Conservation (phyloP, 2,329 filamentous ascomycete genomes). For the Beauveria medogensis region DNA sequence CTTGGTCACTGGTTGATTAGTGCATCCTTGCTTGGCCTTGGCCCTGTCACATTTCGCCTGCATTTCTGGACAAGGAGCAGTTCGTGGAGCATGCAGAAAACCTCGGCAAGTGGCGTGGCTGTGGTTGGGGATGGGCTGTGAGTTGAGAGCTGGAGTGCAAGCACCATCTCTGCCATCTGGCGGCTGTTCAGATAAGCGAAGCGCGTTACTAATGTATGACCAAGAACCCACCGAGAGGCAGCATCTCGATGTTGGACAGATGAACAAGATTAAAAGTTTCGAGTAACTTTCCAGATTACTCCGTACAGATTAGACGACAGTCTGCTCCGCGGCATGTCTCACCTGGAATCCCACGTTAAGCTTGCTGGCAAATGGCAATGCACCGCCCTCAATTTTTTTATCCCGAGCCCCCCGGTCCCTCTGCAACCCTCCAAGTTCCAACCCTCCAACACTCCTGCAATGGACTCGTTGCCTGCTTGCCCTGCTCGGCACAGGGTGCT, state of each 20-base stretch:
- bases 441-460: background rate
- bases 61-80: background rate
- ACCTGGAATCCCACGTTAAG: background rate
- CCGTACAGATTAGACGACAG: too few species aligned
- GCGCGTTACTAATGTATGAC: background rate
- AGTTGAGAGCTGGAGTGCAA: background rate
- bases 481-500: background rate
- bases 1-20: background rate
- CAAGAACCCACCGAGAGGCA: background rate
- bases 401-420: background rate
- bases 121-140: background rate
- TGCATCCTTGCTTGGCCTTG: background rate
- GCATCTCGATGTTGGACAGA: too few species aligned
- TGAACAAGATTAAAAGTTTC: too few species aligned
- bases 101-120: background rate
- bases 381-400: background rate
- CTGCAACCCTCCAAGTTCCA: background rate
- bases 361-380: background rate
- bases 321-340: too few species aligned
- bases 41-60: slow-evolving; percentile 5
- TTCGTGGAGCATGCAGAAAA: background rate
- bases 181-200: background rate
- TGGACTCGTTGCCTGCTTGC: background rate
- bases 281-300: too few species aligned
- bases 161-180: background rate